Percentiles rank a stretch among this genome's conserved stretches.
Conservation (phyloP, 2,329 filamentous ascomycete species). For the Tetracladium maxilliforme region DNA sequence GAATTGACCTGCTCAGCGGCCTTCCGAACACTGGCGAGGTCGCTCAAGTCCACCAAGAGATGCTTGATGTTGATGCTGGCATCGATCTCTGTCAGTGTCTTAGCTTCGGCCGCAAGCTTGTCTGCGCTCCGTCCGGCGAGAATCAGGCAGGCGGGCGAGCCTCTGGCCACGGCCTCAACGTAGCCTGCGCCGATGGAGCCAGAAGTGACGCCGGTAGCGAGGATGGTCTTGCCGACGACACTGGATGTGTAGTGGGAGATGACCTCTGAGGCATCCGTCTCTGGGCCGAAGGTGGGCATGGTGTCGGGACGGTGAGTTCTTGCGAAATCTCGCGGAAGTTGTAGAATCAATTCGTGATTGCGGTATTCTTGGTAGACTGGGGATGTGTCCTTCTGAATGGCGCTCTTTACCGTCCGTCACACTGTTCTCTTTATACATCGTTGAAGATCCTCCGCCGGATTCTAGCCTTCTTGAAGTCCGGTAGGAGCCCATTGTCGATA, state of each 20-base stretch:
- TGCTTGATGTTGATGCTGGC: constrained; percentile 17
- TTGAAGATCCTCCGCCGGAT: too few relatives aligned
- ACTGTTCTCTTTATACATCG: too few relatives aligned
- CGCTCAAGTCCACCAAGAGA: constrained; percentile 16
- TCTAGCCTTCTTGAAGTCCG: too few relatives aligned
- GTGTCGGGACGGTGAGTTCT: too few relatives aligned
- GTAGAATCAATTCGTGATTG: too few relatives aligned
- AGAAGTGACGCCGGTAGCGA: constrained; percentile 26
- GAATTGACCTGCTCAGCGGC: constrained; percentile 20
- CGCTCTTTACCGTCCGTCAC: too few relatives aligned
- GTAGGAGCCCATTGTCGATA: too few relatives aligned
- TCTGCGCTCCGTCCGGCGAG: constrained; percentile 25
- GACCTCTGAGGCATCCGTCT: too few relatives aligned
- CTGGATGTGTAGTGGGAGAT: constrained; percentile 12
- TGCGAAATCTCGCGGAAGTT: too few relatives aligned
- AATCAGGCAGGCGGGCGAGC: constrained; percentile 24
- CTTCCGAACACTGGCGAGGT: constrained; percentile 24
- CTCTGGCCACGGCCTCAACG: constrained; percentile 20
- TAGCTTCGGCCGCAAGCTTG: constrained; percentile 23
- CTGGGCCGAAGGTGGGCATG: too few relatives aligned
- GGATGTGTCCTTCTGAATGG: too few relatives aligned
- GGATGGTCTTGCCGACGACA: constrained; percentile 20
- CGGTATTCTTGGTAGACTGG: too few relatives aligned
- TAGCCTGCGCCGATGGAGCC: constrained; percentile 22
- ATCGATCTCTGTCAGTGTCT: constrained; percentile 15